Evolutionary conservation across 257 asterid genomes (phyloP).

Genomic region (Solanum pinnatisectum): DNA sequence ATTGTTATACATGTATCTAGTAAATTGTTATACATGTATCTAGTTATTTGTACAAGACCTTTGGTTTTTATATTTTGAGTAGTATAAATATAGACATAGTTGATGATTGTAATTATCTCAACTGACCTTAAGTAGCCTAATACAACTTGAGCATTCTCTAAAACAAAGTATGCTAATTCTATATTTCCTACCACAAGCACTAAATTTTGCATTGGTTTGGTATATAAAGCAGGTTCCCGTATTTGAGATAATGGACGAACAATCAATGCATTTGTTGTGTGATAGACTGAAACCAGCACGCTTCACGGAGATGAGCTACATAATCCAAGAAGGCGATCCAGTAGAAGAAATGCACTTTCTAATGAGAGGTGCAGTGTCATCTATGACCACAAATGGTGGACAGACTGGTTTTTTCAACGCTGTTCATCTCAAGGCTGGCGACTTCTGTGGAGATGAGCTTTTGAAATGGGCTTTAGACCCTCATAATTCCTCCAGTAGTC

Average conservation of each 20-base stretch:
- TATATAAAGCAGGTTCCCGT: not conserved
- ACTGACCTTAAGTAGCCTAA: too few species aligned
- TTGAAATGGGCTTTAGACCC: not conserved
- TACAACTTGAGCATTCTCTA: too few species aligned
- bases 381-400: not conserved
- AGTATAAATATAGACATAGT: too few species aligned
- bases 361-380: not conserved
- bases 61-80: too few species aligned
- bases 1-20: too few species aligned
- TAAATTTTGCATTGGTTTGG: too few species aligned
- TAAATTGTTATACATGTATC: too few species aligned
- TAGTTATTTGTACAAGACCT: too few species aligned
- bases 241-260: not conserved
- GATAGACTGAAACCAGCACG: constrained; percentile 1
- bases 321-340: not conserved
- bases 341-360: constrained; percentile 4
- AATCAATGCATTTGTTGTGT: not conserved
- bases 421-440: not conserved
- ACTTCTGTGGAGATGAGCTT: constrained; percentile 1
- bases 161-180: too few species aligned
- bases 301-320: not conserved
- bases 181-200: not conserved
- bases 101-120: too few species aligned
- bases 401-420: not conserved
- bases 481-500: not conserved